phyloP scores from a whole-genome alignment of 1,284 basidiomycete species.

The Neonothopanus nambi region DNA sequence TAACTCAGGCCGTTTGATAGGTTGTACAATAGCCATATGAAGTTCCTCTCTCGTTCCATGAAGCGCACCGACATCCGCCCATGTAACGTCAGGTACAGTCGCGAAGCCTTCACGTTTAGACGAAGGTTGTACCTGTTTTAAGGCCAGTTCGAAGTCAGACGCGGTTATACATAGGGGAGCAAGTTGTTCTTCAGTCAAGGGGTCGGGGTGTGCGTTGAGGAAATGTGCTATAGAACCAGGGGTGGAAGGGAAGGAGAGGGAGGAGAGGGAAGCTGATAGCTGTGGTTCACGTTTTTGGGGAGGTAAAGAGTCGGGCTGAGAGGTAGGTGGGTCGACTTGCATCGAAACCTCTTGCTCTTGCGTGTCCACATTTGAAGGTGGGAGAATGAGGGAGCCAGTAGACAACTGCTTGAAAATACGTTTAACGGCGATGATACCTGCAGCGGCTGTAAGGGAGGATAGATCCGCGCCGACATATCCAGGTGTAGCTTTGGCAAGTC shows the following conservation, averaged over 20 bases:
- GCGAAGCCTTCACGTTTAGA: slow-evolving; percentile 98
- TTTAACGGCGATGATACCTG: slow-evolving; percentile 95
- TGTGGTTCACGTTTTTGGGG: slow-evolving; percentile 16
- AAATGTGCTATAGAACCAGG: slow-evolving; percentile 86
- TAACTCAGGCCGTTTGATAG: slow-evolving; percentile 87
- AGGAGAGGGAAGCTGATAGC: slow-evolving; percentile 24
- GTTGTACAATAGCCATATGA: slow-evolving; percentile 97
- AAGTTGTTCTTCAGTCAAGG: slow-evolving; percentile 79
- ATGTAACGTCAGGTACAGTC: slow-evolving; percentile 93
- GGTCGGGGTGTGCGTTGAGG: slow-evolving; percentile 80
- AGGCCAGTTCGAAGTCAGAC: slow-evolving; percentile 77
- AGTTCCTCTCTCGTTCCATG: slow-evolving; percentile 86
- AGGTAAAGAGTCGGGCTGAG: slow-evolving; percentile 17
- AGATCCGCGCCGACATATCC: slow-evolving; percentile 98
- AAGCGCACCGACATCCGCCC: slow-evolving; percentile 94
- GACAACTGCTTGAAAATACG: slow-evolving; percentile 89
- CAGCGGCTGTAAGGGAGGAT: slow-evolving; percentile 87
- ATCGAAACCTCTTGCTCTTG: slow-evolving; percentile 45
- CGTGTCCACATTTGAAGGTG: slow-evolving; percentile 30
- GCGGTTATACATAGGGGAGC: slow-evolving; percentile 79
- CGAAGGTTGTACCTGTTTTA: slow-evolving; percentile 89
- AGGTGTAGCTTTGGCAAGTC: slow-evolving; percentile 90
- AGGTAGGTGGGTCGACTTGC: slow-evolving; percentile 45
- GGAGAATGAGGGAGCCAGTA: slow-evolving; percentile 61
- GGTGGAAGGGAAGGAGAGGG: slow-evolving; percentile 41